Evolutionary conservation across 148 eudicot species (phyloP), one percentile per base, ranked within the genome.

Genomic region (Vaccinium vitisidaea): DNA sequence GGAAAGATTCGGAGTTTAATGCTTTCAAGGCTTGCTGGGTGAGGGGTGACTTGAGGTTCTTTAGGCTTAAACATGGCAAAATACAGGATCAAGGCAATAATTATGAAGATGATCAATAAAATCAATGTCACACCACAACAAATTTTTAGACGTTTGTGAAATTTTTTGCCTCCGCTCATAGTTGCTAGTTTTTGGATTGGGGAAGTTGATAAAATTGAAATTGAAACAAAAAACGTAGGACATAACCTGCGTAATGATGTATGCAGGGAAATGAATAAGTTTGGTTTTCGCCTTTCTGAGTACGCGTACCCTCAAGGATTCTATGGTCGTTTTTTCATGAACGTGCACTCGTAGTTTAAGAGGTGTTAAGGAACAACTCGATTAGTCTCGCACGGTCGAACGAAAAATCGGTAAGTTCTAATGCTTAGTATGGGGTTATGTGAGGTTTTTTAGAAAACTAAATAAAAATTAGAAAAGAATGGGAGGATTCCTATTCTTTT

Each of bases 61-160:
- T 84, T 88, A 7, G 86, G 88, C 79, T 86, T 88, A 25, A 88
- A 58, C 76, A 88, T 65, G 5, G 86, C 84, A 55, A 85, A 81
- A 13, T 75, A 85, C 73, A 88, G 80, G 50, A 46, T 56, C 14
- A 88, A n/a, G 2, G 86, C 53, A 77, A 88, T 82, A 21, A 84
- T 10, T 11, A 88, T 5, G 55, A 86, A 54, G 25, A 83, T 58
- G 71, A 65, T 39, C 49, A 80, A 16, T 3, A 84, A 49, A 14
- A 81, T 71, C 27, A n/a, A 32, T 4, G 90, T 21, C 4, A 36
- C 49, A 5, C 55, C 65, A 8, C 86, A 81, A 54, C 88, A 88
- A 13, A 84, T 81, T 53, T 88, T 88, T 59, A 83, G 84, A 23
- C 75, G 30, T 80, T 71, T 88, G 21, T 61, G 82, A 14, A 82